Evolutionary conservation across 1,284 basidiomycete species (phyloP).

Genomic region (Ceratobasidium theobromae): DNA sequence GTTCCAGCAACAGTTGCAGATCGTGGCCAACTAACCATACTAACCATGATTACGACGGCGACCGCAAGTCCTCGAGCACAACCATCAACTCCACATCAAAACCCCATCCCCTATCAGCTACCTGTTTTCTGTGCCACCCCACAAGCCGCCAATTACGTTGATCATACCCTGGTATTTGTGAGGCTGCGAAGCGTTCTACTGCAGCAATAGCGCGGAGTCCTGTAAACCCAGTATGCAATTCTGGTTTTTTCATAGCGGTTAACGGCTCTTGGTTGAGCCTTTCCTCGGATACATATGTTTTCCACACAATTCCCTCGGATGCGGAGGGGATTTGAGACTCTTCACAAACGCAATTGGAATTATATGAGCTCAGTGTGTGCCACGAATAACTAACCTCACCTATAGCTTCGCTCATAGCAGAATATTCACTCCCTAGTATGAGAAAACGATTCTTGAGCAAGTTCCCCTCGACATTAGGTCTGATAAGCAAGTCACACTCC

Average conservation of each 20-base stretch:
- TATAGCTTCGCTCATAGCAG: background rate
- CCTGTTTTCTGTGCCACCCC: background rate
- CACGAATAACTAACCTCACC: background rate
- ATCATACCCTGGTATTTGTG: background rate
- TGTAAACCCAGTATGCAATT: background rate
- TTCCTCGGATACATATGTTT: background rate
- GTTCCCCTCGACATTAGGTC: background rate
- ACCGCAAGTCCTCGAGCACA: background rate
- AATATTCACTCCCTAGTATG: background rate
- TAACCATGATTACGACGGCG: too few species aligned
- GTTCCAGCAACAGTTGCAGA: too few species aligned
- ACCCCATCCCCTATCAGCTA: background rate
- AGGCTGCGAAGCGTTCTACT: background rate
- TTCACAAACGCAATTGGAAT: background rate
- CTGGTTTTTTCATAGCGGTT: background rate
- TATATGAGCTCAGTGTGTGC: too few species aligned
- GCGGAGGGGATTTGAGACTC: background rate
- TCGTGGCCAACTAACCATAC: too few species aligned
- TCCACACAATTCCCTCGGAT: background rate
- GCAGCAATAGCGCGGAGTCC: background rate
- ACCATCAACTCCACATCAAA: background rate
- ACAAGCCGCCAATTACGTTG: background rate
- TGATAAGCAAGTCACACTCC: background rate
- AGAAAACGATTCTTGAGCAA: background rate
- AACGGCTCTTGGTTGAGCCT: background rate